Percentiles rank a stretch among this genome's conserved stretches.
Conservation (phyloP, 78 protist genomes). For the Dictyostelium purpureum region DNA sequence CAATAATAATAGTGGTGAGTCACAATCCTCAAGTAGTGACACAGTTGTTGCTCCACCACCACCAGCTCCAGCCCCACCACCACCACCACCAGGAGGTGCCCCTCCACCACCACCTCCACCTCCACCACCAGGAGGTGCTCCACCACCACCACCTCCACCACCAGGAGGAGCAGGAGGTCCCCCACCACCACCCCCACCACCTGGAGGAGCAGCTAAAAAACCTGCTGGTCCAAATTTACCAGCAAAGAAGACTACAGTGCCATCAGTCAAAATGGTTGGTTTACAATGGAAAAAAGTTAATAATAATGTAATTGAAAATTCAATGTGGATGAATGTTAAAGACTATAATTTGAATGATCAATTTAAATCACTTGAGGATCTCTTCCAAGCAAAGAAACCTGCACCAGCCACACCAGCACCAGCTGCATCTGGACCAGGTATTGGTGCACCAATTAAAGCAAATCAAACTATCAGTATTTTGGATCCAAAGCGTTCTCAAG, state of each 20-base stretch:
- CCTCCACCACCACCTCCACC: constrained; percentile 73
- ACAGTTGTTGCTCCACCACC: not conserved
- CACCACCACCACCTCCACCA: constrained; percentile 78
- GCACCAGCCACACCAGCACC: not conserved
- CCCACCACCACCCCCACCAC: constrained; percentile 65
- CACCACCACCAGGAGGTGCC: not conserved
- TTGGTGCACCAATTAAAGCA: not conserved
- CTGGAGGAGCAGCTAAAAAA: constrained; percentile 49
- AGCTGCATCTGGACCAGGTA: not conserved
- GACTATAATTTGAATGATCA: constrained; percentile 52
- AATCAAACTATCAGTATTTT: not conserved
- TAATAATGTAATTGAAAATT: constrained; percentile 54
- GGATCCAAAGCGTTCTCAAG: constrained; percentile 66
- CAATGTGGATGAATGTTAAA: constrained; percentile 81
- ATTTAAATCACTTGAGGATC: constrained; percentile 32
- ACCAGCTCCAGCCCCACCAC: constrained; percentile 63
- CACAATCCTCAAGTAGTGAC: not conserved
- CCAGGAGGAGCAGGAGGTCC: constrained; percentile 37
- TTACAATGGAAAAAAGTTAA: constrained; percentile 80
- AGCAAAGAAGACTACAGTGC: not conserved
- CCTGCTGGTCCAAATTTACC: constrained; percentile 51
- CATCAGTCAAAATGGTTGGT: constrained; percentile 72
- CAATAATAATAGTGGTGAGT: too few relatives aligned
- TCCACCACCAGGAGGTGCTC: constrained; percentile 17
- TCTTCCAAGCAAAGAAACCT: constrained; percentile 67